Percentiles rank a stretch among this genome's conserved stretches.
These are phyloP conservation scores for Hypoxylon sp. DNA, from an alignment of 2,329 filamentous ascomycete species.

Conservation along the genomic window DNA sequence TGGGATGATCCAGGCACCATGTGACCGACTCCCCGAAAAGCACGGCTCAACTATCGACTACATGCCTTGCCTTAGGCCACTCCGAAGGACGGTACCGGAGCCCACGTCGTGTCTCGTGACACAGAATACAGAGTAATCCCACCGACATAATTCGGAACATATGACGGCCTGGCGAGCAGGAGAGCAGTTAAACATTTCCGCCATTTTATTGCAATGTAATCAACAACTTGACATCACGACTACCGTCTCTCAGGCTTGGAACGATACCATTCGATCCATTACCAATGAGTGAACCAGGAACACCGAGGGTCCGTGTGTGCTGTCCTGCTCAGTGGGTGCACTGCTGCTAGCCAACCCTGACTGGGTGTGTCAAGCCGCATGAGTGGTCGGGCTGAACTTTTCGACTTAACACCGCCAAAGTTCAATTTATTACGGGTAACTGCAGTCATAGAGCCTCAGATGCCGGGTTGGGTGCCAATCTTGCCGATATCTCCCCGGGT, in stretches of 20 bases:
- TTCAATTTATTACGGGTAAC: constrained; percentile 10
- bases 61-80: neutral
- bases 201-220: constrained; percentile 25
- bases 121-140: constrained; percentile 27
- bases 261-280: constrained; percentile 8
- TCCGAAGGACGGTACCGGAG: constrained; percentile 33
- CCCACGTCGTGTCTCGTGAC: constrained; percentile 34
- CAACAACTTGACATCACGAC: constrained; percentile 10
- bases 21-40: constrained; percentile 30
- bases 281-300: constrained; percentile 1
- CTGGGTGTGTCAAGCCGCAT: too few species aligned
- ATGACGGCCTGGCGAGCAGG: constrained; percentile 19
- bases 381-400: constrained; percentile 9
- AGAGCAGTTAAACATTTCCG: constrained; percentile 20
- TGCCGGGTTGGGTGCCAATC: too few species aligned
- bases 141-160: constrained; percentile 27
- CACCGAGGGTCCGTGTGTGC: constrained; percentile 1
- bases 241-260: constrained; percentile 1
- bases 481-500: neutral
- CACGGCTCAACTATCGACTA: constrained; percentile 20
- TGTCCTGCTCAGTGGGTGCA: constrained; percentile 6
- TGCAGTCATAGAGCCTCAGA: constrained; percentile 14
- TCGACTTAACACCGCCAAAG: too few species aligned
- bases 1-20: constrained; percentile 25
- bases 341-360: too few species aligned